Percentiles rank a stretch among this genome's conserved stretches.
Conservation (phyloP, 83 land plant species). For the Thuja plicata region DNA sequence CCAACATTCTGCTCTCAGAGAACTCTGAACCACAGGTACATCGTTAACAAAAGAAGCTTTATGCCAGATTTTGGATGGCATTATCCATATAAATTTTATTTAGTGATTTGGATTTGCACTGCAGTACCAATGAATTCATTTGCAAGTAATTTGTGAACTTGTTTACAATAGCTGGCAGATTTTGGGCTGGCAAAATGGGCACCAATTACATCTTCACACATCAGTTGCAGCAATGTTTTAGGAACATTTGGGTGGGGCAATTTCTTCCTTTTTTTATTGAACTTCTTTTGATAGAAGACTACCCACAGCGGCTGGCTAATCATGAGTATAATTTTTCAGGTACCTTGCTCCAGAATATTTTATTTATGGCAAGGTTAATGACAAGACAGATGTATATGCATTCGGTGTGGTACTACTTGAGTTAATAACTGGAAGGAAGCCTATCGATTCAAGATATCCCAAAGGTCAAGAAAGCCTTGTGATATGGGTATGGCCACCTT, state of each 20-base stretch:
- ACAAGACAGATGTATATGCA: constrained; percentile 89
- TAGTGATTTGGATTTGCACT: not conserved
- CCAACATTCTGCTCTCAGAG: constrained; percentile 83
- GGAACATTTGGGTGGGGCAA: constrained; percentile 90
- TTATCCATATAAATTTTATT: not conserved
- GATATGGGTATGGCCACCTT: constrained; percentile 73
- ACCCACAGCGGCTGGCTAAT: not conserved
- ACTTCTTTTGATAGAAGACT: not conserved
- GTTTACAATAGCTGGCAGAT: constrained; percentile 69
- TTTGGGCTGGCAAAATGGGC: constrained; percentile 98
- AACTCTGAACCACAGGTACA: constrained; percentile 84
- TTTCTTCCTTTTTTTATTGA: not conserved
- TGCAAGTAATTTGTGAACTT: not conserved
- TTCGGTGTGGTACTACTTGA: constrained; percentile 97
- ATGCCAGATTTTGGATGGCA: not conserved
- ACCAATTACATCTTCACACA: constrained; percentile 52
- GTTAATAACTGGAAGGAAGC: constrained; percentile 83
- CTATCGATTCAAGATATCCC: constrained; percentile 59
- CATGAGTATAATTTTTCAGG: constrained; percentile 35
- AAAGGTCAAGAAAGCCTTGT: constrained; percentile 87
- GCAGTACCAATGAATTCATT: not conserved
- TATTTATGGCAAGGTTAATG: constrained; percentile 84
- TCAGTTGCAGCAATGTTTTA: constrained; percentile 70
- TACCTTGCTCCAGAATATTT: constrained; percentile 97
- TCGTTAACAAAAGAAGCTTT: not conserved